Conservation (phyloP, 73 alveolate genomes). For the Paramecium sexaurelia region DNA sequence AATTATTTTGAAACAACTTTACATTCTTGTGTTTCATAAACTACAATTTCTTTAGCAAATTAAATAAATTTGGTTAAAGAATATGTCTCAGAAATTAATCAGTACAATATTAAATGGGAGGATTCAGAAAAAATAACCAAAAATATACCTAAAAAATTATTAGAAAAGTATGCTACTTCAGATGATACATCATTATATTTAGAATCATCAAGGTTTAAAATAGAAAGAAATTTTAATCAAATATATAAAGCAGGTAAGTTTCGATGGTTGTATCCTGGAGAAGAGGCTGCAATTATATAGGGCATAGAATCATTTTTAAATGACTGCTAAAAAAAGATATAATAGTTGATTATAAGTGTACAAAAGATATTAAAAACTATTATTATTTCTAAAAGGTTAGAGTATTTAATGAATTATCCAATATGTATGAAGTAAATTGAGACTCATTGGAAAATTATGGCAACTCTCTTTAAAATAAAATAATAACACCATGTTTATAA, state of each 20-base stretch:
- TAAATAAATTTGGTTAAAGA: neutral
- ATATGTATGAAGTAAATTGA: neutral
- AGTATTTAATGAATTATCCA: neutral
- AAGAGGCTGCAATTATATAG: neutral
- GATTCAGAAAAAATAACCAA: neutral
- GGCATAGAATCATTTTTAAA: neutral
- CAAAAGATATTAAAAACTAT: neutral
- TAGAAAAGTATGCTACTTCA: slow-evolving; percentile 11
- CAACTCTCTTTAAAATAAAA: neutral
- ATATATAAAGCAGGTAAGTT: slow-evolving; percentile 4
- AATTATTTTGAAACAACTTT: neutral
- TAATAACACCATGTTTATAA: neutral
- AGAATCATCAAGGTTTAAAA: slow-evolving; percentile 13
- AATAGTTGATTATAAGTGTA: neutral
- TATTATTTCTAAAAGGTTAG: neutral
- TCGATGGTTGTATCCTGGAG: slow-evolving; percentile 46
- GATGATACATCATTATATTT: neutral
- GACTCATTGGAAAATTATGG: slow-evolving; percentile 52
- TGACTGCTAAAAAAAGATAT: neutral
- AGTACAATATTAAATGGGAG: neutral
- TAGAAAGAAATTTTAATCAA: neutral
- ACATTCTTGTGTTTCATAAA: neutral
- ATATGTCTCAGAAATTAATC: slow-evolving; percentile 23
- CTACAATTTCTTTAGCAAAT: neutral
- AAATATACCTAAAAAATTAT: neutral